Conservation (phyloP, 805 yeast genomes). For the Pichia thaimueangensis region DNA sequence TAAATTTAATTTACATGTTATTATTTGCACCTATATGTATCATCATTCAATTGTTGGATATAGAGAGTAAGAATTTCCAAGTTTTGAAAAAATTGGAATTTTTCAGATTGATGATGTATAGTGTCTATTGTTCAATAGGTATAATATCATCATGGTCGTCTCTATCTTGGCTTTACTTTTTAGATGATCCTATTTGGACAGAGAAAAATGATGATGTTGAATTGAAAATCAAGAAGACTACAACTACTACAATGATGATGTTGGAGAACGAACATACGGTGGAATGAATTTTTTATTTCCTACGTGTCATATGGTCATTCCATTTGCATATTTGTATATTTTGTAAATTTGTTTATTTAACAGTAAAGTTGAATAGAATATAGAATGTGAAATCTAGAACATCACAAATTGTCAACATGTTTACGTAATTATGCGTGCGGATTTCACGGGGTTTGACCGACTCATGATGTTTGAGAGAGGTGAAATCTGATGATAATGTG, state of each 20-base stretch:
- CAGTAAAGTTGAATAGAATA: too few species aligned
- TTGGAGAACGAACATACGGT: background rate
- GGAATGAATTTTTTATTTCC: too few species aligned
- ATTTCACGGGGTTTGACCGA: too few species aligned
- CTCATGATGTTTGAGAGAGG: too few species aligned
- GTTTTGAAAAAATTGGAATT: slow-evolving; percentile 61
- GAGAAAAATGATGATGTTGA: slow-evolving; percentile 16
- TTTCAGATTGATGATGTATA: slow-evolving; percentile 69
- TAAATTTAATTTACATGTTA: slow-evolving; percentile 58
- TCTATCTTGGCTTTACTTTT: slow-evolving; percentile 80
- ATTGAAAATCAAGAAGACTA: background rate
- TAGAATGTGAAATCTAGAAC: too few species aligned
- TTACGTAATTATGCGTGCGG: too few species aligned
- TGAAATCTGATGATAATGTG: too few species aligned
- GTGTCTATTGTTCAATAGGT: slow-evolving; percentile 84
- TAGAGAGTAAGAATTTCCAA: slow-evolving; percentile 49
- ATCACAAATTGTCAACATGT: too few species aligned
- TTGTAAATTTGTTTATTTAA: too few species aligned
- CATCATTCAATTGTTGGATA: slow-evolving; percentile 37
- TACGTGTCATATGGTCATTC: too few species aligned
- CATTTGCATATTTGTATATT: background rate
- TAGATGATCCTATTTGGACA: slow-evolving; percentile 68
- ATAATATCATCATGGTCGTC: slow-evolving; percentile 84
- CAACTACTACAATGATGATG: background rate
- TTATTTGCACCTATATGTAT: slow-evolving; percentile 63